Conservation (phyloP, 805 yeast genomes). For the Metschnikowia matae region DNA sequence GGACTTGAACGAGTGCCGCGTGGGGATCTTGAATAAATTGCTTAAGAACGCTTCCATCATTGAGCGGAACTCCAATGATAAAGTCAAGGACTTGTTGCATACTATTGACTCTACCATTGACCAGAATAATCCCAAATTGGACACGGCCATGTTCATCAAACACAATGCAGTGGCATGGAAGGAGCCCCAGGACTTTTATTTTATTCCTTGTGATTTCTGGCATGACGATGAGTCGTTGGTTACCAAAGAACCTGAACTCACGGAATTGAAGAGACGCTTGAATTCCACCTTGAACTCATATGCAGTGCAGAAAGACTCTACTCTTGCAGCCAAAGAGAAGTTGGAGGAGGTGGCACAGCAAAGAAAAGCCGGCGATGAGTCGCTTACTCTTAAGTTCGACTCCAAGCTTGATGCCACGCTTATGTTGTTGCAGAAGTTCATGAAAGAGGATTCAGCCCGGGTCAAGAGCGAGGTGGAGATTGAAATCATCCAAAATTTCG, state of each 20-base stretch:
- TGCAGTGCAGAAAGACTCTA: slow-evolving; percentile 35
- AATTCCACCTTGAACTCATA: slow-evolving; percentile 38
- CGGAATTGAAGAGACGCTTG: slow-evolving; percentile 50
- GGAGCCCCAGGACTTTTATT: slow-evolving; percentile 82
- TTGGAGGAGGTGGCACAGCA: slow-evolving; percentile 41
- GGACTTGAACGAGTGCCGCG: slow-evolving; percentile 76
- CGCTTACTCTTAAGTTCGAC: slow-evolving; percentile 50
- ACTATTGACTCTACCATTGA: slow-evolving; percentile 52
- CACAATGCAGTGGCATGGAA: slow-evolving; percentile 76
- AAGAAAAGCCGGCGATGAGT: slow-evolving; percentile 31
- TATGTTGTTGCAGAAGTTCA: slow-evolving; percentile 53
- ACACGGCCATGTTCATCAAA: slow-evolving; percentile 86
- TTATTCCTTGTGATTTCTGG: slow-evolving; percentile 90
- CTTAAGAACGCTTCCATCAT: slow-evolving; percentile 57
- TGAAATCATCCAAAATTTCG: slow-evolving; percentile 83
- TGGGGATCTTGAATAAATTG: slow-evolving; percentile 63
- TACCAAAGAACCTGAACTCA: slow-evolving; percentile 53
- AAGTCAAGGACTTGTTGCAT: slow-evolving; percentile 48
- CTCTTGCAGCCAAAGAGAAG: slow-evolving; percentile 48
- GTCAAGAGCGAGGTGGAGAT: slow-evolving; percentile 81
- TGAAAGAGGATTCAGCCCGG: slow-evolving; percentile 68
- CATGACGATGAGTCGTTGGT: slow-evolving; percentile 86
- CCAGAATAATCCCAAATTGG: slow-evolving; percentile 70
- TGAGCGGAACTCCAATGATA: slow-evolving; percentile 49
- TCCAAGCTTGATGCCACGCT: slow-evolving; percentile 51